Percentiles rank a stretch among this genome's conserved stretches.
These are phyloP conservation scores for Senna siamea DNA, from an alignment of 306 rosid species.

Conservation along the genomic window DNA sequence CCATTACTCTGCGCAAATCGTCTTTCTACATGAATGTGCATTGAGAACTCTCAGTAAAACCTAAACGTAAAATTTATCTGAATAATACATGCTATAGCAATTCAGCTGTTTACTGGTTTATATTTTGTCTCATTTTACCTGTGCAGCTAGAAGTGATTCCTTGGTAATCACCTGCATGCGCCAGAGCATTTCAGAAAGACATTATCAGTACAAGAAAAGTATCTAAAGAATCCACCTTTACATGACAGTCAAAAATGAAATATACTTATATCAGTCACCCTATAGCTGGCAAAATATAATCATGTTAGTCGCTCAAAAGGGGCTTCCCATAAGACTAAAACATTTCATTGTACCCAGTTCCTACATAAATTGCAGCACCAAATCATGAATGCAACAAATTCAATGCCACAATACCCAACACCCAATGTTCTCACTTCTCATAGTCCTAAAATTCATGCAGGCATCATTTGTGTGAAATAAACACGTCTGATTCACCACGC, in stretches of 20 bases:
- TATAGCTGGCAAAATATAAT: neutral
- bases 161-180: slow-evolving; percentile 76
- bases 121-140: slow-evolving; percentile 54
- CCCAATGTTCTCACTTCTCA: neutral
- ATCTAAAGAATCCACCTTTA: slow-evolving; percentile 17
- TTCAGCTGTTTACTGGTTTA: neutral
- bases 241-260: neutral
- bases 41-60: slow-evolving; percentile 32
- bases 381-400: slow-evolving; percentile 14
- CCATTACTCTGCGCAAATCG: slow-evolving; percentile 94
- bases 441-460: slow-evolving; percentile 9
- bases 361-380: slow-evolving; percentile 1
- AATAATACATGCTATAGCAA: slow-evolving; percentile 11
- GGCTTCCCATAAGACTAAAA: slow-evolving; percentile 2
- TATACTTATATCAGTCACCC: neutral
- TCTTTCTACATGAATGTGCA: slow-evolving; percentile 63
- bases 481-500: neutral
- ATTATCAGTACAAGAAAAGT: neutral
- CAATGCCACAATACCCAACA: neutral
- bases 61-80: neutral
- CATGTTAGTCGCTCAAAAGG: neutral
- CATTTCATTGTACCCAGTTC: slow-evolving; percentile 7
- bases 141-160: slow-evolving; percentile 86
- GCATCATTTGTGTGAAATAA: neutral
- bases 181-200: slow-evolving; percentile 31